Evolutionary conservation across 148 eudicot species (phyloP).

Genomic region (Dianthus caryophyllus): DNA sequence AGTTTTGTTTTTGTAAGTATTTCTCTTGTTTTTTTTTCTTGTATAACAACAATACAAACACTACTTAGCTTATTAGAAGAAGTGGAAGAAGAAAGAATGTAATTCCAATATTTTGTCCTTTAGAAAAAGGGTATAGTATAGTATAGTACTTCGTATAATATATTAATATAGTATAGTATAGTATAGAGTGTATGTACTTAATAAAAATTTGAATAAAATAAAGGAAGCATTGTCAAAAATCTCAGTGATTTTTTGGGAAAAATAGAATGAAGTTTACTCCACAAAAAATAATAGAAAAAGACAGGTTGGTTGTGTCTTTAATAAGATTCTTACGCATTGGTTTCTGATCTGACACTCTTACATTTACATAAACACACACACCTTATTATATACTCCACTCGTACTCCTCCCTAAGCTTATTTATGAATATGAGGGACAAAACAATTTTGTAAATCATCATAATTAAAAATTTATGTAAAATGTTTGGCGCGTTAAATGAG

Average conservation of each 20-base stretch:
- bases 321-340: slow-evolving; percentile 38
- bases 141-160: too few species aligned
- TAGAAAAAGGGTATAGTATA: too few species aligned
- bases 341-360: slow-evolving; percentile 51
- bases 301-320: slow-evolving; percentile 27
- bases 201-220: slow-evolving; percentile 16
- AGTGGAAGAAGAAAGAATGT: slow-evolving; percentile 9
- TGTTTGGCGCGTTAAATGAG: too few species aligned
- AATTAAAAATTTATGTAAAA: too few species aligned
- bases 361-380: slow-evolving; percentile 26
- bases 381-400: slow-evolving; percentile 21
- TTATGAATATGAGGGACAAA: slow-evolving; percentile 6
- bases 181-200: too few species aligned
- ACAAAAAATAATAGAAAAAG: slow-evolving; percentile 17
- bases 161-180: too few species aligned
- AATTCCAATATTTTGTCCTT: slow-evolving; percentile 70
- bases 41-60: slow-evolving; percentile 32
- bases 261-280: background rate
- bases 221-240: background rate
- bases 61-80: background rate
- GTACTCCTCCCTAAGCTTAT: slow-evolving; percentile 7
- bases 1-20: slow-evolving; percentile 24
- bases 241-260: background rate
- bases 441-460: too few species aligned
- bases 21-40: slow-evolving; percentile 30